Conservation (phyloP, 1,284 basidiomycete species). For the Leccinum griseonigrum region DNA sequence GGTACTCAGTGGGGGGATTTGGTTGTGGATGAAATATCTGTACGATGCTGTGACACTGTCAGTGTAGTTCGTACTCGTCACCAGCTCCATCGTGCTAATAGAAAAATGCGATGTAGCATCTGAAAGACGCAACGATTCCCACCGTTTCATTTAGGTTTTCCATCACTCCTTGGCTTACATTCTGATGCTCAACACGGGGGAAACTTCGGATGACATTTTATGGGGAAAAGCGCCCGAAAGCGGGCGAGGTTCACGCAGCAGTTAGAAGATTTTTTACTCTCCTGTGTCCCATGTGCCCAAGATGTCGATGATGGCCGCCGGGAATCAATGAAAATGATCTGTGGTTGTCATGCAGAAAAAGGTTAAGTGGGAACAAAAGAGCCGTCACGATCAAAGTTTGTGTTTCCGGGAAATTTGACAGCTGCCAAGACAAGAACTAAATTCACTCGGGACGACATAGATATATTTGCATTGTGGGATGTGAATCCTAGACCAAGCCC, state of each 20-base stretch:
- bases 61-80: not conserved
- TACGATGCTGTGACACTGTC: not conserved
- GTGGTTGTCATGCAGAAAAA: not conserved
- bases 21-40: not conserved
- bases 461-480: not conserved
- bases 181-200: not conserved
- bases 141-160: not conserved
- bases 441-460: not conserved
- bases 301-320: not conserved
- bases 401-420: not conserved
- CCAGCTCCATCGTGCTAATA: not conserved
- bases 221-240: not conserved
- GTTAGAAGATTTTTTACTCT: not conserved
- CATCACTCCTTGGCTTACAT: not conserved
- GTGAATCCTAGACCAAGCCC: not conserved
- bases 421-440: not conserved
- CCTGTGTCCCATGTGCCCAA: not conserved
- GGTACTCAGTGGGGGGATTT: not conserved
- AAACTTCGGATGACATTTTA: not conserved
- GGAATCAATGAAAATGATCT: not conserved
- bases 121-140: not conserved
- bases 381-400: not conserved
- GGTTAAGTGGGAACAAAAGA: not conserved
- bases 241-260: not conserved
- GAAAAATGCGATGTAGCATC: not conserved